A percentile compares a stretch with the other conserved stretches of the same genome.
These are phyloP conservation scores for Hydnomerulius pinastri DNA, from an alignment of 768 basidiomycete species.

Conservation along the genomic window DNA sequence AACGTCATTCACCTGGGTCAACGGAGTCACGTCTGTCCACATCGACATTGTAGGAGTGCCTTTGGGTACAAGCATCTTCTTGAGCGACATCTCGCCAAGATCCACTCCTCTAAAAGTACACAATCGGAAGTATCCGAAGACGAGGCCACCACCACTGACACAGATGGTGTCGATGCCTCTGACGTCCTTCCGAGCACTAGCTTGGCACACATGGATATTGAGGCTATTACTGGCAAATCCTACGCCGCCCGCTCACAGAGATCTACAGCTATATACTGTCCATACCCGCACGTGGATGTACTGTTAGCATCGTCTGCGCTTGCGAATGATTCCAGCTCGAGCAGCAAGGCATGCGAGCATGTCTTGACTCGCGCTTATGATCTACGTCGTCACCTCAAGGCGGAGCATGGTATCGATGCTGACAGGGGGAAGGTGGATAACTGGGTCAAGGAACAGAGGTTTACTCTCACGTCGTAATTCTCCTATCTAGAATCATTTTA, in stretches of 20 bases:
- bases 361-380: constrained; percentile 87
- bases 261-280: constrained; percentile 54
- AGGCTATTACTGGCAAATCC: constrained; percentile 63
- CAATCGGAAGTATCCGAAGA: constrained; percentile 20
- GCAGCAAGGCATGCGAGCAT: constrained; percentile 52
- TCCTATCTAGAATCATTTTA: constrained; percentile 10
- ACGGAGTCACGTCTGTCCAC: constrained; percentile 70
- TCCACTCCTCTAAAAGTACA: constrained; percentile 37
- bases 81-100: constrained; percentile 67
- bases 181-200: constrained; percentile 19
- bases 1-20: constrained; percentile 73
- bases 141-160: constrained; percentile 35
- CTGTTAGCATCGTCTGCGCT: constrained; percentile 18
- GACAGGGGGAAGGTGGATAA: constrained; percentile 60
- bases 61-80: constrained; percentile 89
- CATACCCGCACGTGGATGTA: constrained; percentile 53
- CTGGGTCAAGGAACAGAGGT: constrained; percentile 47
- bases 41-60: constrained; percentile 56
- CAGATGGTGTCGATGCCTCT: constrained; percentile 31
- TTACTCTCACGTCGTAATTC: background rate
- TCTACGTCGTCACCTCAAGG: constrained; percentile 74
- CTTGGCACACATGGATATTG: constrained; percentile 22
- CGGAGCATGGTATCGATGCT: constrained; percentile 62
- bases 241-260: constrained; percentile 51
- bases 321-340: constrained; percentile 10